Conservation (phyloP, 139 green algal species). For the Ettlia oleoabundans region DNA sequence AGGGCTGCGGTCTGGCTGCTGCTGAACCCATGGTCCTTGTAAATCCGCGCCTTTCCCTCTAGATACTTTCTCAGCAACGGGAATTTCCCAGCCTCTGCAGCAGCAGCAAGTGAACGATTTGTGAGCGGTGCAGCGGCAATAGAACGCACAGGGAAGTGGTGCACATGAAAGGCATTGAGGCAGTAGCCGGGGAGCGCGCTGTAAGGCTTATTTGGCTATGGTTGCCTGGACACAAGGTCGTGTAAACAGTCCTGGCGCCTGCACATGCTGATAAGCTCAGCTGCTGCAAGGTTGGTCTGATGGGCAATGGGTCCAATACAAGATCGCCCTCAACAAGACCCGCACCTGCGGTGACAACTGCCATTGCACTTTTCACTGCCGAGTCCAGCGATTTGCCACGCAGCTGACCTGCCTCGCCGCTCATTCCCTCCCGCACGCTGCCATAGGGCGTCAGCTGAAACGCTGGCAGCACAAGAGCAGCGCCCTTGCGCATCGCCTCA, state of each 20-base stretch:
- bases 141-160: background rate
- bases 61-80: background rate
- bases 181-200: too few relatives aligned
- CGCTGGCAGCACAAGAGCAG: constrained; percentile 15
- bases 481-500: background rate
- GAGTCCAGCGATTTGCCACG: background rate
- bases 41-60: background rate
- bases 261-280: too few relatives aligned
- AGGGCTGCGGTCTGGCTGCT: constrained; percentile 19
- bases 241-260: background rate
- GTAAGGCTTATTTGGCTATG: too few relatives aligned
- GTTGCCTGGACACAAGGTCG: too few relatives aligned
- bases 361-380: background rate
- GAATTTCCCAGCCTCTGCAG: constrained; percentile 23
- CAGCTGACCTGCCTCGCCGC: background rate
- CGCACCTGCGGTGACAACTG: constrained; percentile 8
- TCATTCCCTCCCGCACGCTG: background rate
- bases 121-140: background rate
- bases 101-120: background rate
- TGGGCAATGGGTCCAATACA: too few relatives aligned
- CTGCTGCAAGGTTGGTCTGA: too few relatives aligned
- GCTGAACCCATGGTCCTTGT: constrained; percentile 10
- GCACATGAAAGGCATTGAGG: too few relatives aligned
- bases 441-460: constrained; percentile 12
- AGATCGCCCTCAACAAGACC: too few relatives aligned